A percentile compares a stretch with the other conserved stretches of the same genome.
Conservation (phyloP, 78 protist species). For the Dictyostelium firmibasis region DNA sequence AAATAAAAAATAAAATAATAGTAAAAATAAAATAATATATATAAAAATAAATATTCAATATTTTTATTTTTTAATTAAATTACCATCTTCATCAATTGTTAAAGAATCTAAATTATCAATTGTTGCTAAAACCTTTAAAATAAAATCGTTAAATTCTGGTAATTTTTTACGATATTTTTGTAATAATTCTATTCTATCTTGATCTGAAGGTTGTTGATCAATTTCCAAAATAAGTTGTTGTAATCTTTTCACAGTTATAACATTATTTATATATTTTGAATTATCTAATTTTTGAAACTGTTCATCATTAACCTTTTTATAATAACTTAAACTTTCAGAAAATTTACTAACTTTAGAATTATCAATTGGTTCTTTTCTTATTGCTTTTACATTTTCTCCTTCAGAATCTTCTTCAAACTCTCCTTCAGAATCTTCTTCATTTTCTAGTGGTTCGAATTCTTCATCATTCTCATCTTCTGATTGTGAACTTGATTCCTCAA, state of each 20-base stretch:
- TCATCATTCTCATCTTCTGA: not conserved
- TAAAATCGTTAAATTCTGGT: slow-evolving; percentile 69
- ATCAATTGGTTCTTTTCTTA: not conserved
- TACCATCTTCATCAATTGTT: slow-evolving; percentile 11
- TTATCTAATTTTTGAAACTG: slow-evolving; percentile 22
- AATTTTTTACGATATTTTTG: slow-evolving; percentile 24
- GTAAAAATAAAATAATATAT: not conserved
- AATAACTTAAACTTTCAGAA: not conserved
- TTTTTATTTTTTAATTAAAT: slow-evolving; percentile 7
- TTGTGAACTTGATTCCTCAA: not conserved
- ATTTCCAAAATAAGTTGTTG: slow-evolving; percentile 35
- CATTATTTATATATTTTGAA: slow-evolving; percentile 34
- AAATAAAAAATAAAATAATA: not conserved
- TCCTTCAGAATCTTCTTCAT: too few species aligned
- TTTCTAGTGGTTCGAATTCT: not conserved
- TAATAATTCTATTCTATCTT: not conserved
- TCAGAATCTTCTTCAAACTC: not conserved
- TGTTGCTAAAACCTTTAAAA: slow-evolving; percentile 46
- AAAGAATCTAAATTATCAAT: slow-evolving; percentile 41
- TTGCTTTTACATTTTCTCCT: not conserved
- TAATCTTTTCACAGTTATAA: slow-evolving; percentile 6
- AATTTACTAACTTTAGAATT: not conserved
- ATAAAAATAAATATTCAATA: not conserved
- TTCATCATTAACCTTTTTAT: slow-evolving; percentile 48
- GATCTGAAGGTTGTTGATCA: slow-evolving; percentile 8